Base-by-base conservation (phyloP, 768 basidiomycete species). In the Rubroboletus satanas region DNA sequence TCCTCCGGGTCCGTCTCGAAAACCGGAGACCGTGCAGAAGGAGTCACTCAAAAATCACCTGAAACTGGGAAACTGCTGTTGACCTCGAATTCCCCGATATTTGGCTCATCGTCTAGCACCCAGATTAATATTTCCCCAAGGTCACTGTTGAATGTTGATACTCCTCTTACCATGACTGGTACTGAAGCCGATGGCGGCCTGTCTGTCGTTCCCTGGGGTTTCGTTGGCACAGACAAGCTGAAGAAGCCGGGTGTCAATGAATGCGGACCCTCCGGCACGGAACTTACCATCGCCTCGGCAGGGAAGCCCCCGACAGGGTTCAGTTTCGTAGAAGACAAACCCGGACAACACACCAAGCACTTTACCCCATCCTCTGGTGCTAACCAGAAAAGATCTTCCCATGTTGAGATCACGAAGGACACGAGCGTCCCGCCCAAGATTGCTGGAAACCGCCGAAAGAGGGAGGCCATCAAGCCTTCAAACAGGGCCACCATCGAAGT, bases 381-480 rank as follows among this genome's bases (percentile, higher is more conserved):
- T n/a, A 11, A 26, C 12, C 53, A 21, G 14, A 46, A 49, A 26
- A 17, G 9, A 18, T 28, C n/a, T 32, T 26, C 39, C 26, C 29
- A 21, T 37, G 15, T 49, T 35, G 52, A 55, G 29, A 55, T 18
- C 28, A 32, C 39, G 26, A 54, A 49, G 14, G 41, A 59, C 28
- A 45, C 39, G 3, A 52, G 21, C 42, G 14, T 43, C 10, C 55
- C 55, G 5, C 37, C 45, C 4, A 70, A 54, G 41, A 39, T 64
- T 33, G 54, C 57, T 26, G 68, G 68, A 33, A 64, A 10, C 23
- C 70, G 68, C 44, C 62, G 68, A 57, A 69, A 71, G 46, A 58
- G 68, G 45, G 64, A 69, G 23, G 29, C 23, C 23, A 42, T 21
- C 15, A 52, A 52, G 35, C 39, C 52, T 37, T 44, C 58, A 12